Percentiles rank a stretch among this genome's conserved stretches.
Evolutionary conservation across 176 grass and related monocot species (phyloP).

Genomic region (Pontederia crassipes): DNA sequence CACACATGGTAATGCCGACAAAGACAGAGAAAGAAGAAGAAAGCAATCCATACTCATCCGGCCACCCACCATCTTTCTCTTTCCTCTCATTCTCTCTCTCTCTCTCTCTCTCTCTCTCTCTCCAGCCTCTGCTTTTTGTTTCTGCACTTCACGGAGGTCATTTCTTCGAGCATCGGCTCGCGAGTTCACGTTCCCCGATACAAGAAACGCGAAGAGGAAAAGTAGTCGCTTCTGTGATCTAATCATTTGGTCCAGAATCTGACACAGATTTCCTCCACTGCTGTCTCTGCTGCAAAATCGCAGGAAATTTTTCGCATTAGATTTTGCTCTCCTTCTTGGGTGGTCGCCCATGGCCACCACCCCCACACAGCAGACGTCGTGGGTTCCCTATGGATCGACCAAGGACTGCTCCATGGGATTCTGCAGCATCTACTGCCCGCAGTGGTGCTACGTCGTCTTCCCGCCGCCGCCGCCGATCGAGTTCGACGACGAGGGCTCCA

Average conservation of each 20-base stretch:
- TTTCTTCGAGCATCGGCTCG: too few relatives aligned
- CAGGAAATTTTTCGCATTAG: too few relatives aligned
- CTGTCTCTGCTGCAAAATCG: background rate
- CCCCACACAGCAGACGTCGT: slow-evolving; percentile 47
- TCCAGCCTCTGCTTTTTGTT: too few relatives aligned
- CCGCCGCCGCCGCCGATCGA: slow-evolving; percentile 72
- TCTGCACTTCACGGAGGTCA: too few relatives aligned
- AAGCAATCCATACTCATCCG: too few relatives aligned
- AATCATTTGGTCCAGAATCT: slow-evolving; percentile 32
- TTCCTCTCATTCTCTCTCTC: slow-evolving; percentile 1
- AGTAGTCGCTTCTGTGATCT: too few relatives aligned
- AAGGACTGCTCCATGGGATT: slow-evolving; percentile 87
- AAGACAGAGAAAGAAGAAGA: too few relatives aligned
- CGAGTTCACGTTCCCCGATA: too few relatives aligned
- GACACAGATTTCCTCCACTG: slow-evolving; percentile 16
- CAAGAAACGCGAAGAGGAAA: too few relatives aligned
- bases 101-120: slow-evolving; percentile 16
- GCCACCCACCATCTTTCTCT: background rate
- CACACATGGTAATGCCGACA: too few relatives aligned
- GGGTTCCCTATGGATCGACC: slow-evolving; percentile 61
- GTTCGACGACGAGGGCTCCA: slow-evolving; percentile 42
- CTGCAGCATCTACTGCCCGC: slow-evolving; percentile 85
- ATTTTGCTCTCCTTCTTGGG: background rate
- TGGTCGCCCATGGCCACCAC: slow-evolving; percentile 20
- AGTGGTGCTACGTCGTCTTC: slow-evolving; percentile 97